Conservation (phyloP, 1,284 basidiomycete genomes). For the Pyrrhoderma noxium region DNA sequence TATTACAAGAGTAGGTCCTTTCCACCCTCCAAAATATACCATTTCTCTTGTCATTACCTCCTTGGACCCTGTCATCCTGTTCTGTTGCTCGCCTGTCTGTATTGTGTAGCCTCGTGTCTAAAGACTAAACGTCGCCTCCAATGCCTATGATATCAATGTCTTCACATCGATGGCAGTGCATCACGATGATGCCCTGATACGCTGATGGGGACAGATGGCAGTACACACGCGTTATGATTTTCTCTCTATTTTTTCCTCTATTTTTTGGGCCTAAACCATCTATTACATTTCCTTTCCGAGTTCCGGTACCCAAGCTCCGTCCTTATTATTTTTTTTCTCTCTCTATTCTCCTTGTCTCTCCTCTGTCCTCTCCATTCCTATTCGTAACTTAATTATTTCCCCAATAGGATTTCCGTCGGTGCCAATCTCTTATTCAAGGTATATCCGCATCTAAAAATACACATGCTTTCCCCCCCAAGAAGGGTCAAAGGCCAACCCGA, state of each 20-base stretch:
- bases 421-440: conserved; percentile 73
- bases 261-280: too few species aligned
- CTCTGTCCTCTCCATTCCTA: not conserved
- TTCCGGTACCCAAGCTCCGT: not conserved
- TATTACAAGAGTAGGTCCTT: conserved; percentile 69
- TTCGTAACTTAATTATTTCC: conserved; percentile 6
- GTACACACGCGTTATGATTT: too few species aligned
- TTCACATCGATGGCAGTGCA: not conserved
- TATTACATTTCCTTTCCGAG: not conserved
- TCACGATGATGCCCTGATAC: too few species aligned
- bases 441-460: conserved; percentile 40
- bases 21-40: not conserved
- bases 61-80: not conserved
- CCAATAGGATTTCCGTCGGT: conserved; percentile 75
- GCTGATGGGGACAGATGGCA: too few species aligned
- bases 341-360: conserved; percentile 19
- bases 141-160: not conserved
- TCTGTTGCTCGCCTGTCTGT: not conserved
- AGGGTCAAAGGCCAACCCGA: conserved; percentile 28
- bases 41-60: not conserved
- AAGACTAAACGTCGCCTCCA: not conserved
- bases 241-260: too few species aligned
- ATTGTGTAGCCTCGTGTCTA: not conserved
- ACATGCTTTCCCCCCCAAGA: conserved; percentile 43
- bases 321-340: conserved; percentile 20